Evolutionary conservation across 805 yeast species (phyloP).

Genomic region (Starmerella sirachaensis): DNA sequence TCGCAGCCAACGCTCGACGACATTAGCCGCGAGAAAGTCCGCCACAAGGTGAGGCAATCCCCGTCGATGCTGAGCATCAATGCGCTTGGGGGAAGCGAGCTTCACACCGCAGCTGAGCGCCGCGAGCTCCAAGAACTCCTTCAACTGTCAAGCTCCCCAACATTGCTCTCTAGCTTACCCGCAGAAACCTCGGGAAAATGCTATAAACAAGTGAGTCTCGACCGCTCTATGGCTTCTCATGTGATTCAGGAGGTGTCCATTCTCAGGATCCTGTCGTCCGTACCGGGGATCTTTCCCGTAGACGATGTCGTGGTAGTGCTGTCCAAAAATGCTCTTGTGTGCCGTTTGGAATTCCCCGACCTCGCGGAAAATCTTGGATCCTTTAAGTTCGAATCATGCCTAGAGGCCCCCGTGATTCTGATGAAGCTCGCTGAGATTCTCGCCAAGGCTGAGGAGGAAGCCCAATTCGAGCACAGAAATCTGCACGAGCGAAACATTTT

Average conservation of each 20-base stretch:
- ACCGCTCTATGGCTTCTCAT: conserved; percentile 33
- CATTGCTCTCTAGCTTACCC: conserved; percentile 27
- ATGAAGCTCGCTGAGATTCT: conserved; percentile 42
- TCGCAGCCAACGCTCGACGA: conserved; percentile 50
- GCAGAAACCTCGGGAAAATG: conserved; percentile 33
- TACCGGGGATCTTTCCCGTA: conserved; percentile 34
- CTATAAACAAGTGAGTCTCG: conserved; percentile 35
- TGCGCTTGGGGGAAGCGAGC: conserved; percentile 25
- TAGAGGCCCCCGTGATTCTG: conserved; percentile 36
- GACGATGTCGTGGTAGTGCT: conserved; percentile 34
- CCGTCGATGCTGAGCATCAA: conserved; percentile 35
- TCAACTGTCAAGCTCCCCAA: conserved; percentile 5
- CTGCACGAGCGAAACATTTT: conserved; percentile 55
- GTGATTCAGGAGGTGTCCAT: conserved; percentile 41
- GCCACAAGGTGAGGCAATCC: conserved; percentile 41
- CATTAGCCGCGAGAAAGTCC: conserved; percentile 43
- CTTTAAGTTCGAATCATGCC: conserved; percentile 31
- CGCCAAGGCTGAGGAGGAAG: conserved; percentile 39
- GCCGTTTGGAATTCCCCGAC: conserved; percentile 24
- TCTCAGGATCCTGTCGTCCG: conserved; percentile 29
- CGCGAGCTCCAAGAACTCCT: conserved; percentile 30
- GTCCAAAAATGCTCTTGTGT: conserved; percentile 29
- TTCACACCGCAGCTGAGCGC: conserved; percentile 14
- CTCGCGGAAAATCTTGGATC: conserved; percentile 36
- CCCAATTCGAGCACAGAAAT: conserved; percentile 60